phyloP scores from a whole-genome alignment of 441 rosid species.

The Bocquillonia castaneifolia region DNA sequence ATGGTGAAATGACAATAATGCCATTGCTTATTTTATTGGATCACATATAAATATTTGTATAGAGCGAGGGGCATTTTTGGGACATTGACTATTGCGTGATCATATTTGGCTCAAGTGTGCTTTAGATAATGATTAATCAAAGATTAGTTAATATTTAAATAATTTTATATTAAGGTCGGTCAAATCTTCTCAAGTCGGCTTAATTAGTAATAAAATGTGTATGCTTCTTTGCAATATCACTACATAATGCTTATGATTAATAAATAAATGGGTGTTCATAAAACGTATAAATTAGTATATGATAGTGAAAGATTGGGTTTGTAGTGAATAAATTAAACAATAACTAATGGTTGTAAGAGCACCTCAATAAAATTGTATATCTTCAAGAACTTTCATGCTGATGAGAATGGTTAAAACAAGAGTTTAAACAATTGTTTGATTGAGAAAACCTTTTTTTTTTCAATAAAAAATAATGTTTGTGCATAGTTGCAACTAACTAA shows the following conservation, averaged over 20 bases:
- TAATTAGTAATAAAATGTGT: background rate
- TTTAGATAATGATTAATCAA: background rate
- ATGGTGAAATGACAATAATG: constrained; percentile 17
- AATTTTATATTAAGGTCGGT: background rate
- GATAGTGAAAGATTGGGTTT: constrained; percentile 1
- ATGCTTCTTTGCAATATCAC: background rate
- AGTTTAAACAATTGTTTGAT: constrained; percentile 5
- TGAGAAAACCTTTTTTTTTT: constrained; percentile 4
- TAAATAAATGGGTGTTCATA: background rate
- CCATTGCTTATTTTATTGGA: constrained; percentile 12
- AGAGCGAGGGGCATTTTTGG: constrained; percentile 16
- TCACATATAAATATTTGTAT: background rate
- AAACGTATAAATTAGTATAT: background rate
- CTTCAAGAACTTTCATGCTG: constrained; percentile 19
- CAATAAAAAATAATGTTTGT: constrained; percentile 2
- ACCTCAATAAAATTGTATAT: constrained; percentile 19
- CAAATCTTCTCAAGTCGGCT: background rate
- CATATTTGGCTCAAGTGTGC: background rate
- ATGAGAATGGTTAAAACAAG: background rate
- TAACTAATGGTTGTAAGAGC: constrained; percentile 27
- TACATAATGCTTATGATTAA: background rate
- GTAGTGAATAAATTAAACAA: constrained; percentile 22
- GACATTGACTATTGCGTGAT: constrained; percentile 20
- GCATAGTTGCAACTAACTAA: constrained; percentile 12
- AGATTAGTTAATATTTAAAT: background rate